Base-by-base conservation (phyloP, 2,329 filamentous ascomycete genomes). In the Neofusicoccum umdonicola region DNA sequence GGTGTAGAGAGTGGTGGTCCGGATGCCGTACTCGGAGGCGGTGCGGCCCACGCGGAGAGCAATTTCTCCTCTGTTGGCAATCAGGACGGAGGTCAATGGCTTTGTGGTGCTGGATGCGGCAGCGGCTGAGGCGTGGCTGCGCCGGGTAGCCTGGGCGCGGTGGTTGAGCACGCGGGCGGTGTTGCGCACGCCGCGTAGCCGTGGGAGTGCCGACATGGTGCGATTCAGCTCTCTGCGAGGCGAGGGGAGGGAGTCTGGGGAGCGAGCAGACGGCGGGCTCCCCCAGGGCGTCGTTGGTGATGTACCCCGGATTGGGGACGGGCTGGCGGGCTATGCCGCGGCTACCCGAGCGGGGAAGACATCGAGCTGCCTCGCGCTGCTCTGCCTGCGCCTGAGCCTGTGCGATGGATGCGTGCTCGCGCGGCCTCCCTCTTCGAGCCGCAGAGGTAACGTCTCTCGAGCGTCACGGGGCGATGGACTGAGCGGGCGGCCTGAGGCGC, bases 61-160 rank as follows among this genome's bases (percentile, higher is more conserved):
- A 71, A 99, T 99, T 79, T 99, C 95, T 71, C 95, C 95, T 71
- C 95, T 89, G 77, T 99, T 99, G 62, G 95, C 95, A 75, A 99
- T 98, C 27, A 99, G 85, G 47, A 98, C 90, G 8, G 93, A 96
- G 63, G 87, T 88, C 60, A 86, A 47, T 11, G 61, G 61, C 61
- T 56, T 63, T 44, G 45, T 22, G 44, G 31, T 52, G 48, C 15
- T 51, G 60, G 11, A 22, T 35, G 44, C n/a, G 39, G 58, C 47
- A 3, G 58, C 44, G 17, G 57, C 45, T 3, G 58, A 34, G 44
- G 35, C 48, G 15, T 51, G 19, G 45, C n/a, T 4, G 9, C 60
- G 60, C 17, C 47, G 45, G 60, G 47, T 37, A 51, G 48, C 27
- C n/a, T 45, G 19, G 9, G 34, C 60, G 39, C 31, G 45, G 19